Evolutionary conservation across 2,329 filamentous ascomycete species (phyloP).

Genomic region (Paracoccidioides brasiliensis): DNA sequence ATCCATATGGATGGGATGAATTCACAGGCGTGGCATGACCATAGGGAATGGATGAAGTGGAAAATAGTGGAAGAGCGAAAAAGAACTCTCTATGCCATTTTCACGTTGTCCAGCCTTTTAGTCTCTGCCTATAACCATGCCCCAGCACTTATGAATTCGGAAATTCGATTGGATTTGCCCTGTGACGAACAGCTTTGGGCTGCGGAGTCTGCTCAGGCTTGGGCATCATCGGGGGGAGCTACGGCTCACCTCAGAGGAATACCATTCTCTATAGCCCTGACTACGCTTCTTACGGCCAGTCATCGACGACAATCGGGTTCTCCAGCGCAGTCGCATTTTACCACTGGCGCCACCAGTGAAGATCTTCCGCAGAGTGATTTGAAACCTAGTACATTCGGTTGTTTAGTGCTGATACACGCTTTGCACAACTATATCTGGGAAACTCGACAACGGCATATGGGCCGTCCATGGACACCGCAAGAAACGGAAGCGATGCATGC

Average conservation of each 20-base stretch:
- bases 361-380: constrained; percentile 50
- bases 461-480: constrained; percentile 75
- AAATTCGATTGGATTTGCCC: constrained; percentile 77
- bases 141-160: constrained; percentile 83
- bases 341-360: constrained; percentile 33
- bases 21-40: constrained; percentile 26
- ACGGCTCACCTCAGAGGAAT: constrained; percentile 56
- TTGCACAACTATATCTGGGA: constrained; percentile 99
- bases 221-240: constrained; percentile 63
- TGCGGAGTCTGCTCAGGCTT: constrained; percentile 69
- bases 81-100: constrained; percentile 81
- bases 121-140: constrained; percentile 89
- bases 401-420: constrained; percentile 81
- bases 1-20: constrained; percentile 45
- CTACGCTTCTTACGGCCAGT: constrained; percentile 65
- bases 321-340: constrained; percentile 28
- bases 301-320: constrained; percentile 19
- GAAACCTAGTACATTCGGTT: constrained; percentile 81
- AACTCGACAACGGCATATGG: constrained; percentile 78
- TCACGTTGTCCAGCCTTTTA: constrained; percentile 78
- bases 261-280: constrained; percentile 71
- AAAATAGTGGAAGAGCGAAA: constrained; percentile 81
- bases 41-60: constrained; percentile 72
- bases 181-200: constrained; percentile 88
- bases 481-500: constrained; percentile 94